A percentile compares a stretch with the other conserved stretches of the same genome.
Evolutionary conservation across 768 basidiomycete species (phyloP).

Genomic region (Thelephora ganbajun): DNA sequence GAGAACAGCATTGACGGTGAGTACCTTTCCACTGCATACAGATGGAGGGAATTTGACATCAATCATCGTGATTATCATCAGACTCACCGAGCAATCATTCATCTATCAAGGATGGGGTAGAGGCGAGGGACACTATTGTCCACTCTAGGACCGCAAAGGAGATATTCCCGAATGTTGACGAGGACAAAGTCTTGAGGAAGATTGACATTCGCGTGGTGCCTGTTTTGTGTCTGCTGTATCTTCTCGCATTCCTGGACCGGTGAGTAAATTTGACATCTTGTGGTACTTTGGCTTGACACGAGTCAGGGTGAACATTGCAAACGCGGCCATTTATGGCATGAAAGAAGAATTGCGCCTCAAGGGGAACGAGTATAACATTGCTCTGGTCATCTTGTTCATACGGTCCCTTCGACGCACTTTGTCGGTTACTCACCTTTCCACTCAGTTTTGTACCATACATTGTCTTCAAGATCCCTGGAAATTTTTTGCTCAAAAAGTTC

Average conservation of each 20-base stretch:
- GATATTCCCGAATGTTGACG: slow-evolving; percentile 5
- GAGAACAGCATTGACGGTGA: too few species aligned
- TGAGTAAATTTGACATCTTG: neutral
- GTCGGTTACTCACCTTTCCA: neutral
- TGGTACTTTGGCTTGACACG: too few species aligned
- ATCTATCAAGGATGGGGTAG: too few species aligned
- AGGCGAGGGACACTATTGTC: too few species aligned
- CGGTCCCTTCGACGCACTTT: neutral
- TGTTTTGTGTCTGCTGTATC: slow-evolving; percentile 22
- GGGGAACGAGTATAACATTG: slow-evolving; percentile 8
- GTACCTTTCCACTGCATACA: too few species aligned
- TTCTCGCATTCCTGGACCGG: slow-evolving; percentile 20
- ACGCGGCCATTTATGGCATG: slow-evolving; percentile 8
- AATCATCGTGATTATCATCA: too few species aligned
- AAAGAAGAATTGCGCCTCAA: slow-evolving; percentile 8
- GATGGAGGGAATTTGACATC: too few species aligned
- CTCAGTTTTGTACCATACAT: slow-evolving; percentile 8
- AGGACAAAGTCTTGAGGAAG: slow-evolving; percentile 9
- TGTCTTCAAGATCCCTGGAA: slow-evolving; percentile 9
- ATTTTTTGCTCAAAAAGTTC: slow-evolving; percentile 5
- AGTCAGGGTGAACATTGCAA: slow-evolving; percentile 10
- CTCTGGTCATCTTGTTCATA: slow-evolving; percentile 10
- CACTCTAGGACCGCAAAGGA: too few species aligned
- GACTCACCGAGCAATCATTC: too few species aligned
- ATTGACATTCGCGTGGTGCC: slow-evolving; percentile 18